Conservation (phyloP, 257 asterid species). For the Anisodus acutangulus region DNA sequence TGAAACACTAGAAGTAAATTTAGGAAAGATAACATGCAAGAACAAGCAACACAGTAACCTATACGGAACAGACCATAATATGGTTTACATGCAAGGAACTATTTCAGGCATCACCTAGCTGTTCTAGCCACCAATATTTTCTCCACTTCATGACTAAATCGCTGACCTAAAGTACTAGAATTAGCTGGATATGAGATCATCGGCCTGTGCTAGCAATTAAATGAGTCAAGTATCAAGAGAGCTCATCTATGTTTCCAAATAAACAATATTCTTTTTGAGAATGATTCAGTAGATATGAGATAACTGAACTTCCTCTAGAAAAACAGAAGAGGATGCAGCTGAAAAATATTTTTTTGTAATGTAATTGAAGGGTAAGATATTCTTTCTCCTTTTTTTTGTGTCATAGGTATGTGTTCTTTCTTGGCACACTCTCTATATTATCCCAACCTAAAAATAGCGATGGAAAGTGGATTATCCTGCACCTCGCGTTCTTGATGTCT, state of each 20-base stretch:
- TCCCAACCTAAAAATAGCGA: too few species aligned
- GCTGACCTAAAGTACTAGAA: not conserved
- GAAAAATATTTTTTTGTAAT: not conserved
- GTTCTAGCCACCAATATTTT: not conserved
- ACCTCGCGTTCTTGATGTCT: too few species aligned
- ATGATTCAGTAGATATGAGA: not conserved
- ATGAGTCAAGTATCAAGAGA: not conserved
- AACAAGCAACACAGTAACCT: not conserved
- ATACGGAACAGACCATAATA: not conserved
- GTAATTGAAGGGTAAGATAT: not conserved
- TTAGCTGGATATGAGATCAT: slow-evolving; percentile 14
- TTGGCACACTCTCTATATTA: too few species aligned
- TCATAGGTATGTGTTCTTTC: too few species aligned
- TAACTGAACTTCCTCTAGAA: not conserved
- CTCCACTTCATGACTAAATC: not conserved
- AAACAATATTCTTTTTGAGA: not conserved
- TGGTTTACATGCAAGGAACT: not conserved
- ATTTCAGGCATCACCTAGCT: not conserved
- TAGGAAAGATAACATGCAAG: not conserved
- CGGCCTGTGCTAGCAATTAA: not conserved
- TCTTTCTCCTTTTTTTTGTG: too few species aligned
- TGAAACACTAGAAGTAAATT: not conserved
- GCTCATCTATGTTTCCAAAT: not conserved
- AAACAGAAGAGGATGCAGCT: too few species aligned
- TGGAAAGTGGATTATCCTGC: too few species aligned